These are phyloP conservation scores for Erigeron philadelphicus DNA, from an alignment of 140 eudicot species.

Conservation along the genomic window DNA sequence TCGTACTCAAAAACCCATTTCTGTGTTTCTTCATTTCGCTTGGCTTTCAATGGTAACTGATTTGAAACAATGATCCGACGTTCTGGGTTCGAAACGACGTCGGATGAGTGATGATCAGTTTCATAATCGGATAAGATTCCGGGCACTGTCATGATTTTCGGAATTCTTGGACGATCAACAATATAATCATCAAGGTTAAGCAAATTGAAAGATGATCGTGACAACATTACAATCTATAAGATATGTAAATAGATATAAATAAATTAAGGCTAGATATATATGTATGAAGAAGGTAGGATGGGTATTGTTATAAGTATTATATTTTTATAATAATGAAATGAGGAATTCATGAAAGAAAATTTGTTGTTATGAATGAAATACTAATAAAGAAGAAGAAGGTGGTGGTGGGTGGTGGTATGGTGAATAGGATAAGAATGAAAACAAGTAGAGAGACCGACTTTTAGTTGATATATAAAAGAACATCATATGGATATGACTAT, in stretches of 20 bases:
- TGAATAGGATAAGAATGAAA: slow-evolving; percentile 32
- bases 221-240: slow-evolving; percentile 43
- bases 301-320: background rate
- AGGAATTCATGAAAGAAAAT: slow-evolving; percentile 9
- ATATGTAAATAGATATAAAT: background rate
- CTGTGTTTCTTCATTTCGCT: slow-evolving; percentile 23
- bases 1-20: slow-evolving; percentile 69
- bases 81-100: slow-evolving; percentile 25
- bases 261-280: background rate
- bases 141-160: slow-evolving; percentile 48
- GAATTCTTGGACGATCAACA: slow-evolving; percentile 45
- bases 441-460: slow-evolving; percentile 29
- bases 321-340: slow-evolving; percentile 14
- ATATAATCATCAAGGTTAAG: slow-evolving; percentile 55
- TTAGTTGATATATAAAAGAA: slow-evolving; percentile 14
- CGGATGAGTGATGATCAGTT: slow-evolving; percentile 19
- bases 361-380: slow-evolving; percentile 1
- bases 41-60: slow-evolving; percentile 52
- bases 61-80: slow-evolving; percentile 59
- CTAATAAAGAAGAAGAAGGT: slow-evolving; percentile 8
- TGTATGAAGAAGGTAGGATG: background rate
- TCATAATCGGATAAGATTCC: slow-evolving; percentile 62
- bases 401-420: slow-evolving; percentile 24
- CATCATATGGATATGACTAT: too few relatives aligned
- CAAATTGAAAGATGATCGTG: slow-evolving; percentile 66